phyloP scores from a whole-genome alignment of 1,284 basidiomycete genomes.

The Uromyces viciae-fabae region DNA sequence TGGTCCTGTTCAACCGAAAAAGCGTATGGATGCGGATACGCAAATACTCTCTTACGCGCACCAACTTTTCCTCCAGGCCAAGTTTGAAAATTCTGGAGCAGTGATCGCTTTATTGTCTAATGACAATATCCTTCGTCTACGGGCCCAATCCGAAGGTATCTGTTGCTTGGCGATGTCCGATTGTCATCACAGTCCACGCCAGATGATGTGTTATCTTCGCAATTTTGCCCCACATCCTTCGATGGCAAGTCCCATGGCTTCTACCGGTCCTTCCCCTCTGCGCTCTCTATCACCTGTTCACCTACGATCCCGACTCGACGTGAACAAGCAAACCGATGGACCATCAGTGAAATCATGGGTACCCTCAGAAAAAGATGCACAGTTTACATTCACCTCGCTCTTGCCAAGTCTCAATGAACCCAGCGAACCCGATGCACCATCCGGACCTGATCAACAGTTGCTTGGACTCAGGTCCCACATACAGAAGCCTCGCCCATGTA shows the following conservation, averaged over 20 bases:
- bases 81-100: not conserved
- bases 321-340: not conserved
- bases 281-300: not conserved
- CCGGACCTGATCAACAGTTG: slow-evolving; percentile 16
- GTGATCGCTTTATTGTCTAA: slow-evolving; percentile 22
- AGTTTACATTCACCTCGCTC: slow-evolving; percentile 17
- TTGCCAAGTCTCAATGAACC: not conserved
- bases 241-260: not conserved
- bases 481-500: not conserved
- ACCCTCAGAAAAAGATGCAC: not conserved
- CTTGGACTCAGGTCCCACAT: slow-evolving; percentile 9
- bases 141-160: slow-evolving; percentile 31
- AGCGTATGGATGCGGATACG: slow-evolving; percentile 10
- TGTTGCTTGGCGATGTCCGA: slow-evolving; percentile 11
- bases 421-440: not conserved
- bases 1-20: not conserved
- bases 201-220: not conserved
- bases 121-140: slow-evolving; percentile 26
- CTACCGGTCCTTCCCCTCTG: not conserved
- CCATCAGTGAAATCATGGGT: not conserved
- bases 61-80: slow-evolving; percentile 2
- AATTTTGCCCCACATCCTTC: not conserved
- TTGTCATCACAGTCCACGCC: slow-evolving; percentile 1
- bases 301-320: not conserved
- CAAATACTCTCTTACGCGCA: slow-evolving; percentile 20